Evolutionary conservation across 108 stramenopile species (phyloP), one percentile per base, ranked within the genome.

Genomic region (Conticribra weissflogii): DNA sequence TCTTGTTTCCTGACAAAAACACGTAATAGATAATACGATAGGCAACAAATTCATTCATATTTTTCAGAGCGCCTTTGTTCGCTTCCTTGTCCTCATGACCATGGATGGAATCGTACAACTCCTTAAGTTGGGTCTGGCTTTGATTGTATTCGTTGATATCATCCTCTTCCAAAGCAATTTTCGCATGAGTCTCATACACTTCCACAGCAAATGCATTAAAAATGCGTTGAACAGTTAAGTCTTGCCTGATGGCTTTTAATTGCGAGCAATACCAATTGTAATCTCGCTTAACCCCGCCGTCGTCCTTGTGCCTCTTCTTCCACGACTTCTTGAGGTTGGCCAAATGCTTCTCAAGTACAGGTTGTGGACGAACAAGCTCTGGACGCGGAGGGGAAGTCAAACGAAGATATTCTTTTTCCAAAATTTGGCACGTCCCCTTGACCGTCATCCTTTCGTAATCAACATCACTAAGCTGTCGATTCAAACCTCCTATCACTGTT

Each of bases 101-200:
- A 52, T 51, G 28, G 64, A 73, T 63, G 29, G 30, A 61, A 61
- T 79, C 61, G 59, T 93, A 93, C 53, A 93, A 68, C 36, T 89
- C 84, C 56, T 86, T 85, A 30, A 93, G 76, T 57, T 98, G 97
- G 12, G 98, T 98, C 74, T 97, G 96, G 67, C 96, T 96, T 66
- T 97, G 97, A 69, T 98, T 98, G 74, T 86, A 97, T 63, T 95
- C 93, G 54, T 92, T 91, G 56, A 94, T 36, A 63, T 93, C 92
- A 33, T 85, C 88, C 53, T 96, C 82, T 74, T 96, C 91, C 51
- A 98, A 66, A 27, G 97, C 96, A 60, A 97, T 86, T 47, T 97
- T 89, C 8, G 97, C 98, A 71, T 98, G 97, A 22, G 89, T 88
- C 54, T 98, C 98, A 68, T 98, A 98, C 19, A 94, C 97, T 50